Percentiles rank a stretch among this genome's conserved stretches.
These are phyloP conservation scores for Peronospora farinosa DNA, from an alignment of 352 stramenopile species.

Conservation along the genomic window DNA sequence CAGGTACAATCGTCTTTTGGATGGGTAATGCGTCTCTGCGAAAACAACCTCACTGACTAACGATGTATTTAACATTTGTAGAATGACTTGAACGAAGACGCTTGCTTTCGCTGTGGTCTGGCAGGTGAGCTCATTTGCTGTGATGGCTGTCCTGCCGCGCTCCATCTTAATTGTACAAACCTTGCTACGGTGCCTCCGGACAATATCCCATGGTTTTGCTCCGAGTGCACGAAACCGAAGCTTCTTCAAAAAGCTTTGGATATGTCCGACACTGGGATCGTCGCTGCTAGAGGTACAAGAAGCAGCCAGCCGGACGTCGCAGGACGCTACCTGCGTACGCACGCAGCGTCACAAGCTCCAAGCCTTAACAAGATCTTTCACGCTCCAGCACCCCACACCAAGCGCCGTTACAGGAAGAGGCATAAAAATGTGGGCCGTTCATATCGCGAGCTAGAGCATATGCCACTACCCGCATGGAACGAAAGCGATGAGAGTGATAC, in stretches of 20 bases:
- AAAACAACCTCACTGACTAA: constrained; percentile 4
- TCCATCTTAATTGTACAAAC: constrained; percentile 74
- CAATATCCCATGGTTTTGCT: constrained; percentile 63
- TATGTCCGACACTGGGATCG: constrained; percentile 3
- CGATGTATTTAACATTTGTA: constrained; percentile 14
- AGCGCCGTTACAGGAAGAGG: constrained; percentile 54
- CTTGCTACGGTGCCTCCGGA: constrained; percentile 48
- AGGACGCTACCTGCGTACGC: constrained; percentile 41
- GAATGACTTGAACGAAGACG: constrained; percentile 80
- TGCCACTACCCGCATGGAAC: constrained; percentile 46
- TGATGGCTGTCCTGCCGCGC: constrained; percentile 68
- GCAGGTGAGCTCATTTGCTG: constrained; percentile 76
- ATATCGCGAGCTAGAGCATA: constrained; percentile 60
- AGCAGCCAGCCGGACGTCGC: constrained; percentile 19
- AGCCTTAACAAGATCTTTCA: constrained; percentile 68
- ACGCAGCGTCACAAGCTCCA: constrained; percentile 34
- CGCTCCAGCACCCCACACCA: constrained; percentile 21
- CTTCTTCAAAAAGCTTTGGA: constrained; percentile 27
- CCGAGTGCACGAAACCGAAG: constrained; percentile 51
- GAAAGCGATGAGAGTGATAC: constrained; percentile 33
- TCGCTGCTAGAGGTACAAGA: constrained; percentile 17
- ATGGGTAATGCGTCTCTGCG: background rate
- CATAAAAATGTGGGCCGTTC: constrained; percentile 40
- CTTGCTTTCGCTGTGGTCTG: constrained; percentile 65
- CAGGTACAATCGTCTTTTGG: constrained; percentile 30